phyloP scores from a whole-genome alignment of 2,329 filamentous ascomycete genomes.

The Hypoxylon sp. region DNA sequence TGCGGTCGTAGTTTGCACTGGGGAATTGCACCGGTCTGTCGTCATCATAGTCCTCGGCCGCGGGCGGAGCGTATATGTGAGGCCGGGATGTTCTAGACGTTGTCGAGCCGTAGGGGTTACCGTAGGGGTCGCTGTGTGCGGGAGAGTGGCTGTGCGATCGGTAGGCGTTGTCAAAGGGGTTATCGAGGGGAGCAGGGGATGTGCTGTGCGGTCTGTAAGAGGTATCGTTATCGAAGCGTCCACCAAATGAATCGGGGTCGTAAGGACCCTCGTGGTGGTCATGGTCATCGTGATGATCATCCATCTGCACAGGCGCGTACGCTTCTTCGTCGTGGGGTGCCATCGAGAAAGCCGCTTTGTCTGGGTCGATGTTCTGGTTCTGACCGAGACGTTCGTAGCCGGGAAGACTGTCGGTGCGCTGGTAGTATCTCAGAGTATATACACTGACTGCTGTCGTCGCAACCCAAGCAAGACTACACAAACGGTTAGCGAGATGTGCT shows the following conservation, averaged over 20 bases:
- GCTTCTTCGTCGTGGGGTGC: slow-evolving; percentile 76
- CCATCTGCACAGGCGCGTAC: slow-evolving; percentile 73
- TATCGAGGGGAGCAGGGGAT: slow-evolving; percentile 52
- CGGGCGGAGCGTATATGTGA: slow-evolving; percentile 58
- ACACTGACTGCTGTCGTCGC: slow-evolving; percentile 69
- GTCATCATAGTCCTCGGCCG: slow-evolving; percentile 63
- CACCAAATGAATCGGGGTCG: slow-evolving; percentile 54
- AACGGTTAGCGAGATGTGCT: slow-evolving; percentile 14
- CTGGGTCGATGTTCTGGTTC: slow-evolving; percentile 72
- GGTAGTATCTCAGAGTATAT: slow-evolving; percentile 74
- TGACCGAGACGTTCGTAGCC: slow-evolving; percentile 69
- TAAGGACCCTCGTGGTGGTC: slow-evolving; percentile 54
- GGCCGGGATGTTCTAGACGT: slow-evolving; percentile 45
- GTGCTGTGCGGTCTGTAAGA: slow-evolving; percentile 62
- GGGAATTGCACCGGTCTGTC: slow-evolving; percentile 69
- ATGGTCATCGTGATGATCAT: slow-evolving; percentile 66
- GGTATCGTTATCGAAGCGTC: slow-evolving; percentile 65
- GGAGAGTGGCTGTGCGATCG: slow-evolving; percentile 55
- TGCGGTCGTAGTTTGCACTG: slow-evolving; percentile 70
- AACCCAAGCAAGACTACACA: slow-evolving; percentile 68
- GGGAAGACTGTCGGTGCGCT: slow-evolving; percentile 72
- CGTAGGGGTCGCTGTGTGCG: slow-evolving; percentile 50
- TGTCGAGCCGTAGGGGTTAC: slow-evolving; percentile 49
- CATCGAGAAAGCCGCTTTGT: slow-evolving; percentile 79
- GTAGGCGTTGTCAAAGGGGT: slow-evolving; percentile 64